Percentiles rank a stretch among this genome's conserved stretches.
These are phyloP conservation scores for Fulvia fulva DNA, from an alignment of 2,329 filamentous ascomycete genomes.

Conservation along the genomic window DNA sequence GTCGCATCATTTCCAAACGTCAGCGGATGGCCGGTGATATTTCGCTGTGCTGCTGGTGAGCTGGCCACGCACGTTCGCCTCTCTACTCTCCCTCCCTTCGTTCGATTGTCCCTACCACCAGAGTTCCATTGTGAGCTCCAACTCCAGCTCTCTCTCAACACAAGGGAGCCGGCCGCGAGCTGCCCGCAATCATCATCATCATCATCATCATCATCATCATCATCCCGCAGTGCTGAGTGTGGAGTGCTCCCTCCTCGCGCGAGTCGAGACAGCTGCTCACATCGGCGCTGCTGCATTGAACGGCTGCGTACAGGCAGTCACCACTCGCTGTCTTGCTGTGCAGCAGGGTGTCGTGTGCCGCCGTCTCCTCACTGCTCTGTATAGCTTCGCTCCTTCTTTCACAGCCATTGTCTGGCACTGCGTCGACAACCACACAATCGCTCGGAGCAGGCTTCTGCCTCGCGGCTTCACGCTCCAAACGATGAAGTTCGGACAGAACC, in stretches of 20 bases:
- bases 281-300: neutral
- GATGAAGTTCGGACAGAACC: slow-evolving; percentile 48
- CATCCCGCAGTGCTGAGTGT: neutral
- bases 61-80: too few species aligned
- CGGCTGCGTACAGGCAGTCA: neutral
- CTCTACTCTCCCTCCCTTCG: too few species aligned
- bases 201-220: too few species aligned
- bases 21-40: too few species aligned
- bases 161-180: neutral
- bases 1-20: too few species aligned
- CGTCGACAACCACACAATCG: neutral
- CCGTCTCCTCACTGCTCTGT: neutral
- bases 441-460: neutral
- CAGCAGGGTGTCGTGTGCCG: neutral
- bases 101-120: too few species aligned
- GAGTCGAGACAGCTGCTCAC: neutral
- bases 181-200: neutral
- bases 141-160: neutral
- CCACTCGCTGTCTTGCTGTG: neutral
- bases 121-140: neutral
- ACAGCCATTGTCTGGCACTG: neutral
- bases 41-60: too few species aligned
- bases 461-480: neutral
- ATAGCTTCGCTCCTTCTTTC: neutral
- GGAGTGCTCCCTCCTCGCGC: neutral